Conservation (phyloP, 2,329 filamentous ascomycete genomes). For the Xylariomycetidae sp. region DNA sequence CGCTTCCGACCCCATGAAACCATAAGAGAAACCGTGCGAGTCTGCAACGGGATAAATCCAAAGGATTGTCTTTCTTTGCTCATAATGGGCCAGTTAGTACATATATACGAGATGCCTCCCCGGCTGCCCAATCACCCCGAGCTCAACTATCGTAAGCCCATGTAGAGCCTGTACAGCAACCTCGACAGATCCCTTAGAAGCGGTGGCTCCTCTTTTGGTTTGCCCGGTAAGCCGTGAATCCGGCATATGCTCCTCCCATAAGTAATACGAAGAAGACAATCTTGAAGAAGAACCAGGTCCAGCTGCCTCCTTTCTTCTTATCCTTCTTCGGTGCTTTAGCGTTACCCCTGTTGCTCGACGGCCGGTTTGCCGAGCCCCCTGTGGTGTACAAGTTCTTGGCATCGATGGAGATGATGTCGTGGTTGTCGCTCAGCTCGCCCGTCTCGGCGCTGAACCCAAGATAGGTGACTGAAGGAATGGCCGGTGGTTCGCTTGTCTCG, state of each 20-base stretch:
- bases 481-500: slow-evolving; percentile 62
- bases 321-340: slow-evolving; percentile 34
- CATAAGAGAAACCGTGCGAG: slow-evolving; percentile 11
- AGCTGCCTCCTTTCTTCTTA: slow-evolving; percentile 45
- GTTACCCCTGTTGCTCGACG: slow-evolving; percentile 36
- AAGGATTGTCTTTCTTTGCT: too few relatives aligned
- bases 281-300: slow-evolving; percentile 71
- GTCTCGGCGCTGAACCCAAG: slow-evolving; percentile 83
- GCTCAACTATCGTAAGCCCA: background rate
- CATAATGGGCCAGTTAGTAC: slow-evolving; percentile 15
- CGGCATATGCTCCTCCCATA: slow-evolving; percentile 72
- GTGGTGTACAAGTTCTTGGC: slow-evolving; percentile 83
- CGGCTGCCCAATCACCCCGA: background rate
- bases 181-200: slow-evolving; percentile 37
- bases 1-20: slow-evolving; percentile 17
- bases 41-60: slow-evolving; percentile 12
- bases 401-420: slow-evolving; percentile 86
- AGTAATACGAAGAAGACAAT: slow-evolving; percentile 69
- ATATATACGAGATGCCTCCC: slow-evolving; percentile 18
- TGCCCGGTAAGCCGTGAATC: slow-evolving; percentile 77
- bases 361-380: slow-evolving; percentile 40
- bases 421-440: slow-evolving; percentile 93
- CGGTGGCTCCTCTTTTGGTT: slow-evolving; percentile 56
- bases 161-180: background rate
- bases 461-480: slow-evolving; percentile 73